Base-by-base conservation (phyloP, 129 eudicot species). In the Tagetes erecta region DNA sequence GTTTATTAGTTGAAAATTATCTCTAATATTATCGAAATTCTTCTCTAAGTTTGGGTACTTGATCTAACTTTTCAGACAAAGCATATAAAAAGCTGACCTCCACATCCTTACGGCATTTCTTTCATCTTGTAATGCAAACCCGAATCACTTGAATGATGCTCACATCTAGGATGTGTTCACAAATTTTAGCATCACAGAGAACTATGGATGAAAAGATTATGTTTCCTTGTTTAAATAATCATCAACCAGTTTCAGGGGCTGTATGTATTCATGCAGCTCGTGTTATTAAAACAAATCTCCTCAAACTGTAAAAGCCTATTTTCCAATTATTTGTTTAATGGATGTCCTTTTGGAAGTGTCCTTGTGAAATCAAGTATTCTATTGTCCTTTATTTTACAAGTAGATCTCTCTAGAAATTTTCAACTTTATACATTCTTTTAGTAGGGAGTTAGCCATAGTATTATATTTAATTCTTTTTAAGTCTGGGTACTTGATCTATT, bases 291-390 rank as follows among this genome's bases (percentile, higher is more conserved):
- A 67, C 57, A 67, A 76, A n/a, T 52, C 27, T 56, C 20, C 35
- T 1, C 31, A 13, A 31, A 40, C 3, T 76, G 49, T 42, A 51
- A 64, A 30, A 40, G 8, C 41, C 8, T 7, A 38, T 8, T 46
- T 68, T 14, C 8, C 50, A 71, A 52, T 36, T 74, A 63, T 64
- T 50, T 74, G 20, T 20, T 74, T 20, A 70, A n/a, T 38, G 64
- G 75, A 70, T 37, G 49, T 47, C 8, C 1, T 73, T 44, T 73
- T 20, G 50, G 1, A 45, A 73, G 45, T 46, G 14, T 14, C 67
- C 56, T 57, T 11, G 34, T 57, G 67, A 55, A 13, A 55, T 57
- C 67, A 72, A 56, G 56, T 51, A 31, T 56, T 56, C 35, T 57
- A 31, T 56, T 41, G 68, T 41, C 68, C 57, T 10, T 46, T 6